Conservation (phyloP, 2,329 filamentous ascomycete genomes). For the Ophiostoma piceae region DNA sequence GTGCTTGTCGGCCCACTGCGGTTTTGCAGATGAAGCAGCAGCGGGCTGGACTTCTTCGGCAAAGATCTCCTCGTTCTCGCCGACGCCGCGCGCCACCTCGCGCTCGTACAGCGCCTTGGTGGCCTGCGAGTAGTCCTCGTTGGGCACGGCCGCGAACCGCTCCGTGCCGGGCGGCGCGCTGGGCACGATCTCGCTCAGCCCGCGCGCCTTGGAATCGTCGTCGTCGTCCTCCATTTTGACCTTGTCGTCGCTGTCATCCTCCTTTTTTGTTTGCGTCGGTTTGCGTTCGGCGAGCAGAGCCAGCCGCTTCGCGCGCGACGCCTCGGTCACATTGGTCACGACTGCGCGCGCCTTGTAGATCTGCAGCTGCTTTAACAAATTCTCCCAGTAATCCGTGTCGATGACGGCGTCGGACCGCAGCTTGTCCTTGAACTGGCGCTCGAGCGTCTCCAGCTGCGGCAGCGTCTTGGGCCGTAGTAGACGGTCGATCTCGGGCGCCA, state of each 20-base stretch:
- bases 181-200: background rate
- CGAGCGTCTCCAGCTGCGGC: constrained; percentile 78
- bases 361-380: constrained; percentile 74
- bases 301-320: constrained; percentile 65
- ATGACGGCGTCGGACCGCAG: constrained; percentile 84
- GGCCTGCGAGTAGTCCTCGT: constrained; percentile 78
- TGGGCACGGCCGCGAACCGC: constrained; percentile 62
- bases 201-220: background rate
- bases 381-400: constrained; percentile 97
- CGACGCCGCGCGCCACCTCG: constrained; percentile 83
- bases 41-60: constrained; percentile 66
- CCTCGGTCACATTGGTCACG: constrained; percentile 29
- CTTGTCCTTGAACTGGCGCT: constrained; percentile 81
- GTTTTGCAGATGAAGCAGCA: constrained; percentile 36
- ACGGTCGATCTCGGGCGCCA: constrained; percentile 81
- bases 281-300: constrained; percentile 54
- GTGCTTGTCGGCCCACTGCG: constrained; percentile 79
- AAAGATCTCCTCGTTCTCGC: constrained; percentile 94
- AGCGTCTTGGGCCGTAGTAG: constrained; percentile 79
- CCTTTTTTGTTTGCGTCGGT: background rate
- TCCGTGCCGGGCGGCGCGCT: constrained; percentile 51
- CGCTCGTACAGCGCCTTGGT: constrained; percentile 87
- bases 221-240: background rate
- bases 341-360: constrained; percentile 85
- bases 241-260: background rate